Evolutionary conservation across 2,329 filamentous ascomycete species (phyloP), one percentile per base, ranked within the genome.

Genomic region (Juglanconis oblonga): DNA sequence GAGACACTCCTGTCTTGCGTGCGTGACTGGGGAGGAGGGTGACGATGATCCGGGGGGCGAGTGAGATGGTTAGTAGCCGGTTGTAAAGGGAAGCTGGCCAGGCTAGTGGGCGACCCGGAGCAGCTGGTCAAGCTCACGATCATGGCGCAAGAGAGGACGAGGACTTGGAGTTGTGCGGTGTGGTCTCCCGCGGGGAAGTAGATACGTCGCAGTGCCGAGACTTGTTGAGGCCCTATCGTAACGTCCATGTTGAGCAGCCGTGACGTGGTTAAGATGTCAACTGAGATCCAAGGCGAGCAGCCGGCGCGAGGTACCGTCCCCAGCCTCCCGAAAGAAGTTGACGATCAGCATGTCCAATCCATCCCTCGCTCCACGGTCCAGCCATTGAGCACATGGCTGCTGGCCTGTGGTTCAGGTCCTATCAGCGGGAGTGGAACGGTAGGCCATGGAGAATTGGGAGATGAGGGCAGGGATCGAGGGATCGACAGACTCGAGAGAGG

Each of bases 291-390:
- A 55, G 44, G 53, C 50, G 54, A 63, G 55, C 54, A 50, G 44
- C 58, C 50, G 17, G 58, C 54, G 40, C 32, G 38, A 57, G 17
- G 17, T 45, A 45, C n/a, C n/a, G 4, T 45, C 14, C 5, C 54
- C 8, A 42, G 45, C 38, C 7, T 38, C 17, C 51, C 54, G 40
- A 59, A 47, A 63, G 31, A 52, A 38, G 51, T 44, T 45, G 58
- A 32, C 54, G 61, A 63, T 63, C 61, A 57, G 47, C 55, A 61
- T 55, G 50, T 50, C 51, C 58, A 61, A 48, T 56, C 50, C 58
- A 61, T 63, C 58, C 61, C 54, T 61, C 53, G 51, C 45, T 36
- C 44, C 33, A 42, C 29, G 51, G 32, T 35, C 61, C 53, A 60
- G 58, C 51, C 52, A 54, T 58, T 52, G 47, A 51, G 52, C 47